phyloP scores from a whole-genome alignment of 2,329 filamentous ascomycete genomes.

The Diaporthe sp. region DNA sequence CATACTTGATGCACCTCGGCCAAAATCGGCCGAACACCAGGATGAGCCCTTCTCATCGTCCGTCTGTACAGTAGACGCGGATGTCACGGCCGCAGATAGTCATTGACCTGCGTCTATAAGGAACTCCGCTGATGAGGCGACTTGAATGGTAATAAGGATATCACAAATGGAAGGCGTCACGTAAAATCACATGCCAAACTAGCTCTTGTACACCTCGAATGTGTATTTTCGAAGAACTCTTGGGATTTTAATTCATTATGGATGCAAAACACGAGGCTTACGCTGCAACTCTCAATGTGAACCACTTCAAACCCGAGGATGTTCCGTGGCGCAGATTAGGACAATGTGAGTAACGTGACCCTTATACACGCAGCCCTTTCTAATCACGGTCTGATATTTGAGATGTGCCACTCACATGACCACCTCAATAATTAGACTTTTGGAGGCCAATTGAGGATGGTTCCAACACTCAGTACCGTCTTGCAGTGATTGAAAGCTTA shows the following conservation, averaged over 20 bases:
- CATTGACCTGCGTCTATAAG: not conserved
- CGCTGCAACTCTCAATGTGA: constrained; percentile 12
- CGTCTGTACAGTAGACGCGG: not conserved
- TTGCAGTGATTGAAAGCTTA: constrained; percentile 4
- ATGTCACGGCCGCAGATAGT: not conserved
- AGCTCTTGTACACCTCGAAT: no score
- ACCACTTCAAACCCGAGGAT: not conserved
- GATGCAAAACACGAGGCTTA: constrained; percentile 7
- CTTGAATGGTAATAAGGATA: not conserved
- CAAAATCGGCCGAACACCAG: not conserved
- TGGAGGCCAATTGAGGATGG: constrained; percentile 17
- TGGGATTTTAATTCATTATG: not conserved
- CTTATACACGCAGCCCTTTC: not conserved
- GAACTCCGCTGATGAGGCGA: not conserved
- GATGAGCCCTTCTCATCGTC: no score
- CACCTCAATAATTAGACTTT: not conserved
- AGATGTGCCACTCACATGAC: not conserved
- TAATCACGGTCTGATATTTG: no score
- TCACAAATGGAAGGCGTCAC: not conserved
- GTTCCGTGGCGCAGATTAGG: constrained; percentile 14
- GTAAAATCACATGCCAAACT: no score
- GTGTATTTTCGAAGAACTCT: no score
- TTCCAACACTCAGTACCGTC: constrained; percentile 7
- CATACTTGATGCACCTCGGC: not conserved
- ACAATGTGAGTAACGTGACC: not conserved